Evolutionary conservation across 2,329 filamentous ascomycete species (phyloP).

Genomic region (Colletotrichum simmondsii): DNA sequence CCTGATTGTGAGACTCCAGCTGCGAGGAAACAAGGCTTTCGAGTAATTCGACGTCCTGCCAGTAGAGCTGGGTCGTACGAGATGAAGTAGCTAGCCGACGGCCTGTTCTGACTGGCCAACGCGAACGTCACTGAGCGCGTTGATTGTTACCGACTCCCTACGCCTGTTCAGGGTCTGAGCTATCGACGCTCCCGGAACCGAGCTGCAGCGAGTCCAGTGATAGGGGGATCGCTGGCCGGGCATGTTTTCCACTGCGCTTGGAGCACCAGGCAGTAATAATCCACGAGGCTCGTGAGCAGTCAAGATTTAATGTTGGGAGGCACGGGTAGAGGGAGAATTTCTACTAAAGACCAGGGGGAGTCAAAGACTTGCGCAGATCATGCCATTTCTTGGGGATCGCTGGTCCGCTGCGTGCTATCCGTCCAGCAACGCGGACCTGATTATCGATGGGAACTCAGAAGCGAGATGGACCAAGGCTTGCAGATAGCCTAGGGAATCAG

Average conservation of each 20-base stretch:
- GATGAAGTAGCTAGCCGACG: no score
- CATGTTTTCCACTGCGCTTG: not conserved
- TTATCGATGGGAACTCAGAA: conserved; percentile 4
- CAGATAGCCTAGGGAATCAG: not conserved
- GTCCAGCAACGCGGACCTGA: not conserved
- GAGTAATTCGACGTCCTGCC: not conserved
- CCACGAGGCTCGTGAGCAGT: not conserved
- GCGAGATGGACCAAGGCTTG: not conserved
- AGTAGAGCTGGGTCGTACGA: not conserved
- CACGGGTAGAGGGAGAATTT: not conserved
- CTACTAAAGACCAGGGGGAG: not conserved
- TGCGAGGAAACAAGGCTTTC: not conserved
- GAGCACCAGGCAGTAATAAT: not conserved
- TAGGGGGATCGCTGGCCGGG: not conserved
- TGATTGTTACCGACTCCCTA: not conserved
- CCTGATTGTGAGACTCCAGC: not conserved
- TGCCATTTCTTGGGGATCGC: not conserved
- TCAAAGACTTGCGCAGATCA: conserved; percentile 12
- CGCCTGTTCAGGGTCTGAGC: not conserved
- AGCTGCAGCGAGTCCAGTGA: not conserved
- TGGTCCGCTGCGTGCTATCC: not conserved
- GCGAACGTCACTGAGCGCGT: not conserved
- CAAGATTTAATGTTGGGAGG: not conserved
- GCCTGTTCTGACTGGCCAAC: not conserved
- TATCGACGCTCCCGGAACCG: not conserved